Evolutionary conservation across 129 eudicot species (phyloP).

Genomic region (Artemisia argyi): DNA sequence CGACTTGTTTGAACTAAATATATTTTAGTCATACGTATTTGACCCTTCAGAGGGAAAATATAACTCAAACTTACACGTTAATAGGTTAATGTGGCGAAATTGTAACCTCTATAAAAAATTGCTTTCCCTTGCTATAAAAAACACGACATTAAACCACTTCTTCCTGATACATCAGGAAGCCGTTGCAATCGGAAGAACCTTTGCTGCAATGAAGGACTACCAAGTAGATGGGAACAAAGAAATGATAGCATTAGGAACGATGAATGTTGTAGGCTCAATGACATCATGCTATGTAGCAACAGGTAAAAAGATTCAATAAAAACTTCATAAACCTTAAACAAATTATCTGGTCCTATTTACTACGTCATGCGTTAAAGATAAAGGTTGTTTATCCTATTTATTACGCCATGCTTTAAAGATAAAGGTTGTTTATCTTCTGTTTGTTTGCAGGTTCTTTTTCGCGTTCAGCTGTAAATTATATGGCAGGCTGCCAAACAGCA

Average conservation of each 20-base stretch:
- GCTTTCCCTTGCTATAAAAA: neutral
- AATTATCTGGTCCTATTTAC: no score
- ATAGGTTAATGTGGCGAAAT: neutral
- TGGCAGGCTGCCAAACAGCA: constrained; percentile 88
- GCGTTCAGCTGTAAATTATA: constrained; percentile 71
- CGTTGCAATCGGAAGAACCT: constrained; percentile 86
- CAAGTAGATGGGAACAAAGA: constrained; percentile 85
- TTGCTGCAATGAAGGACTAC: constrained; percentile 83
- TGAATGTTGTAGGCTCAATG: constrained; percentile 84
- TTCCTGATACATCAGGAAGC: constrained; percentile 58
- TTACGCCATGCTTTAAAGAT: no score
- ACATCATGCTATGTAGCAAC: constrained; percentile 87
- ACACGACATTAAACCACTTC: neutral
- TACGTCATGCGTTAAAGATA: no score
- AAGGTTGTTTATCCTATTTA: neutral
- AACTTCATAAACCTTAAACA: neutral
- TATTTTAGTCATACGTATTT: neutral
- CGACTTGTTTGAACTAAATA: neutral
- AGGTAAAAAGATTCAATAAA: constrained; percentile 38
- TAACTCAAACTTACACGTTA: neutral
- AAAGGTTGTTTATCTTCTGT: neutral
- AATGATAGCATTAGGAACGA: constrained; percentile 84
- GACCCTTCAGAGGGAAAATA: neutral
- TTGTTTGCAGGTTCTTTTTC: constrained; percentile 69
- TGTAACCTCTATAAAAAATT: neutral